Evolutionary conservation across 2,329 filamentous ascomycete species (phyloP), one percentile per base, ranked within the genome.

Genomic region (Colletotrichum lini): DNA sequence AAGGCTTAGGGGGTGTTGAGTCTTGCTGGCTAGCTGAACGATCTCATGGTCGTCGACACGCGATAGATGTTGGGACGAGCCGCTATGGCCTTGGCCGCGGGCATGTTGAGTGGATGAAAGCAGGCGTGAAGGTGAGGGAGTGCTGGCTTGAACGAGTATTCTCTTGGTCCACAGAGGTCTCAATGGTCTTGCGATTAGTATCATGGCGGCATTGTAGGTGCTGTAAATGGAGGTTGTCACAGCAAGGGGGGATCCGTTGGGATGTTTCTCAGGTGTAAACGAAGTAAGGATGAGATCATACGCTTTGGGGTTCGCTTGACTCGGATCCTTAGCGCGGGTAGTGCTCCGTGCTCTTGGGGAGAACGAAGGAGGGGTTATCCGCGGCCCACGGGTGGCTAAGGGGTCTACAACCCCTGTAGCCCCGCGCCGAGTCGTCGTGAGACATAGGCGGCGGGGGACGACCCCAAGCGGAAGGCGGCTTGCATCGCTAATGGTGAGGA

Each of bases 1-100:
- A 44, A 99, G 89, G 35, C 94, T 96, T 78, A 98, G 85, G 13
- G 92, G 90, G 78, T 97, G 93, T 63, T 97, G 89, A 45, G 92
- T 91, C 78, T 93, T 91, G 68, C 91, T 90, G 42, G 95, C 94
- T 57, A 98, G 89, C 52, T 89, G 89, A 56, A 91, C 89, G 74
- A 98, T 93, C 79, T 96, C 93, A 49, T 89, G 88, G 21, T 70
- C 70, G 30, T 72, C 63, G 42, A 74, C 73, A 58, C 72, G 74
- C 66, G 63, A 72, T 38, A 67, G 73, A 15, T 69, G 72, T 13
- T 70, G 70, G 42, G 67, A 59, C 15, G 50, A 59, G 53, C 54
- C 42, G 44, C 61, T 44, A 54, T 63, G 38, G 49, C 60, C 30
- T 38, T 62, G 59, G 49, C 65, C 44, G 47, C 61, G 30, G 49